Conservation (phyloP, 2,329 filamentous ascomycete species). For the Aspergillus sojae region DNA sequence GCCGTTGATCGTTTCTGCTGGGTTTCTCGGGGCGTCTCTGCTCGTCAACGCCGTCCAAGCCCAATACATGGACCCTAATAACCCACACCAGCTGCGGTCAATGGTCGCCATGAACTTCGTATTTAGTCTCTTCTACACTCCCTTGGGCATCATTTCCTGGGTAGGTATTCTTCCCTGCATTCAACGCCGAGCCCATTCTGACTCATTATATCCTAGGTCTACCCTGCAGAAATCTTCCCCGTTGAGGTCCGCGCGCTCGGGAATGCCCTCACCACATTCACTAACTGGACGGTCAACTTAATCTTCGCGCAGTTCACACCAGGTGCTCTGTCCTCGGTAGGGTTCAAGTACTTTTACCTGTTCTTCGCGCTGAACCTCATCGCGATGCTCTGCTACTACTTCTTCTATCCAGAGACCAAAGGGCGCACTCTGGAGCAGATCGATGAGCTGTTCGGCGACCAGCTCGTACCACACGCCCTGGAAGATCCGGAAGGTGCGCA, state of each 20-base stretch:
- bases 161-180: no score
- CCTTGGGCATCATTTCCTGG: conserved; percentile 48
- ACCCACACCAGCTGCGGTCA: conserved; percentile 41
- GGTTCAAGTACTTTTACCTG: conserved; percentile 53
- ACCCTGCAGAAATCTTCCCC: conserved; percentile 50
- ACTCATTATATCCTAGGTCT: conserved; percentile 21
- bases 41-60: conserved; percentile 44
- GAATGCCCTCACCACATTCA: conserved; percentile 46
- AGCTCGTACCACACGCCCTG: conserved; percentile 6
- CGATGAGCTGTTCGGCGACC: conserved; percentile 29
- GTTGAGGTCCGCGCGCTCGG: conserved; percentile 44
- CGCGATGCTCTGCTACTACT: conserved; percentile 36
- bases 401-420: conserved; percentile 38
- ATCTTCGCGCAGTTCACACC: conserved; percentile 54
- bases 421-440: conserved; percentile 33
- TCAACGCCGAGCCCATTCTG: no score
- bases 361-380: conserved; percentile 52
- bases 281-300: conserved; percentile 50
- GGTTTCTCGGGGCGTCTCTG: conserved; percentile 44
- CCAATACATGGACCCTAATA: conserved; percentile 36
- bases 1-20: conserved; percentile 45
- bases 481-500: not conserved
- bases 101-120: conserved; percentile 52
- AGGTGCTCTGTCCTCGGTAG: conserved; percentile 43
- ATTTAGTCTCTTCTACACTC: conserved; percentile 48